Evolutionary conservation across 768 basidiomycete species (phyloP).

Genomic region (Tylopilus sp.): DNA sequence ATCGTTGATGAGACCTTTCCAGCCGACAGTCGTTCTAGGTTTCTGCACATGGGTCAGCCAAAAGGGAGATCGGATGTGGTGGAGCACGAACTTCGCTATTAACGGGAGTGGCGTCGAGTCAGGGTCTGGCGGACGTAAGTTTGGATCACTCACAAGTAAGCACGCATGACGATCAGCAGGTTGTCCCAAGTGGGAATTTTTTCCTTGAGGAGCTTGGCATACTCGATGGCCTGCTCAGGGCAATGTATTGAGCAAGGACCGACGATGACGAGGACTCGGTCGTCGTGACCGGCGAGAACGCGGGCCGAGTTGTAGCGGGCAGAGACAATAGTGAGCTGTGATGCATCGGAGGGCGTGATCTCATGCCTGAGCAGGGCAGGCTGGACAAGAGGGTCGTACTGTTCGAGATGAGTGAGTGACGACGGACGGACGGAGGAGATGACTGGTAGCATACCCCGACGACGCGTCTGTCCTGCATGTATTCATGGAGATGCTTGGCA

Average conservation of each 20-base stretch:
- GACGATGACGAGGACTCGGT: slow-evolving; percentile 85
- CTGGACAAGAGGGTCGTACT: slow-evolving; percentile 97
- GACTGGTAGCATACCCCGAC: slow-evolving; percentile 52
- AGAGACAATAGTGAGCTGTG: slow-evolving; percentile 72
- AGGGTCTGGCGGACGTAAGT: slow-evolving; percentile 5
- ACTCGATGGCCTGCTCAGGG: slow-evolving; percentile 78
- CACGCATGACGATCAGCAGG: slow-evolving; percentile 90
- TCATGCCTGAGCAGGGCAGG: slow-evolving; percentile 90
- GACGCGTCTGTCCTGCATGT: slow-evolving; percentile 80
- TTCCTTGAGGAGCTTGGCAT: slow-evolving; percentile 67
- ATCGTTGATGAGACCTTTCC: slow-evolving; percentile 95
- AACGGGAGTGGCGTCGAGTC: slow-evolving; percentile 33
- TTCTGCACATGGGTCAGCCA: slow-evolving; percentile 49
- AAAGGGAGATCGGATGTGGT: background rate
- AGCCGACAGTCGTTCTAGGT: slow-evolving; percentile 96
- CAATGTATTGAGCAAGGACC: slow-evolving; percentile 97
- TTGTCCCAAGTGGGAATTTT: slow-evolving; percentile 69
- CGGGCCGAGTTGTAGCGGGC: slow-evolving; percentile 77
- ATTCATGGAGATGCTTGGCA: slow-evolving; percentile 58
- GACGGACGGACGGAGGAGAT: background rate
- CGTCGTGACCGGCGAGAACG: slow-evolving; percentile 80
- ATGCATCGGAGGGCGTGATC: slow-evolving; percentile 59
- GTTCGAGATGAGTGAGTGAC: background rate
- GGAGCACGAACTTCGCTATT: slow-evolving; percentile 36
- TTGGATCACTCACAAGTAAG: slow-evolving; percentile 80